phyloP scores from a whole-genome alignment of 345 rosid genomes.

The Brassica napus region DNA sequence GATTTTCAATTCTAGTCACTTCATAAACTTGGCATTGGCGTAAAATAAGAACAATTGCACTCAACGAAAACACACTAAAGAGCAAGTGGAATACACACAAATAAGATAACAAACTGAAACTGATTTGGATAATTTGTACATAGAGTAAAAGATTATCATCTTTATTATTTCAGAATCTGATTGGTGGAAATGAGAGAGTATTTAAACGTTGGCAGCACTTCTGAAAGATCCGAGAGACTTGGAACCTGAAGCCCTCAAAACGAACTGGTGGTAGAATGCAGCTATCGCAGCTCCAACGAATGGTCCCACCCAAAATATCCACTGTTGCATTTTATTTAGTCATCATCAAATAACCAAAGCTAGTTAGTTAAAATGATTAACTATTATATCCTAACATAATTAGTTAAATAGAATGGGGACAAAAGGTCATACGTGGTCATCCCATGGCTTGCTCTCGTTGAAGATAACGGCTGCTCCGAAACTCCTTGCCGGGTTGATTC shows the following conservation, averaged over 20 bases:
- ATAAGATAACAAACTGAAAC: neutral
- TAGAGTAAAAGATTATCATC: neutral
- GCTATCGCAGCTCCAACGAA: constrained; percentile 67
- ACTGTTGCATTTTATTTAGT: constrained; percentile 40
- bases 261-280: constrained; percentile 58
- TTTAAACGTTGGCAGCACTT: constrained; percentile 48
- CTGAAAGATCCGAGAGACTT: constrained; percentile 63
- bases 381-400: neutral
- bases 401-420: neutral
- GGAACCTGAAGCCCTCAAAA: constrained; percentile 54
- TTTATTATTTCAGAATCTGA: constrained; percentile 18
- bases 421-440: constrained; percentile 67
- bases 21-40: neutral
- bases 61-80: neutral
- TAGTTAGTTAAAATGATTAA: neutral
- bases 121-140: constrained; percentile 34
- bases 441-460: constrained; percentile 81
- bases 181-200: neutral
- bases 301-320: constrained; percentile 85
- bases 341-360: neutral
- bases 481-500: constrained; percentile 97
- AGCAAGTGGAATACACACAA: neutral
- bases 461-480: constrained; percentile 92
- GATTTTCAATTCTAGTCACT: constrained; percentile 18
- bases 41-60: constrained; percentile 8